A percentile compares a stretch with the other conserved stretches of the same genome.
Evolutionary conservation across 306 rosid species (phyloP).

Genomic region (Casuarina cunninghamiana): DNA sequence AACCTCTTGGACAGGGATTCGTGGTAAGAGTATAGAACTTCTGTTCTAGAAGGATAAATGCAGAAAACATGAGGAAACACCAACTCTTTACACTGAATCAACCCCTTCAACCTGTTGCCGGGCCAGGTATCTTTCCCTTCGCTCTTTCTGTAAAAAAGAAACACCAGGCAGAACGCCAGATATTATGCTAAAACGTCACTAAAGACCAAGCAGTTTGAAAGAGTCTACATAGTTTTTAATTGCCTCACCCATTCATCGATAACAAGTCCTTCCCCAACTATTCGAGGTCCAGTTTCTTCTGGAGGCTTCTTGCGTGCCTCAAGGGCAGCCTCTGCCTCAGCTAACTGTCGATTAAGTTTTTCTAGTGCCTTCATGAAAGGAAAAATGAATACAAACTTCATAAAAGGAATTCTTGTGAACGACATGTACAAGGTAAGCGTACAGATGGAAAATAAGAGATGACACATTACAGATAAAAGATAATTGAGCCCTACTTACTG

Average conservation of each 20-base stretch:
- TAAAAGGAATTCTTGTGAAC: no score
- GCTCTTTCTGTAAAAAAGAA: conserved; percentile 69
- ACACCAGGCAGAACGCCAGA: conserved; percentile 9
- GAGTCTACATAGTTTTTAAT: conserved; percentile 2
- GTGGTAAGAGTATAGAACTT: conserved; percentile 29
- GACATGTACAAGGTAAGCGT: not conserved
- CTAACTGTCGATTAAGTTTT: conserved; percentile 75
- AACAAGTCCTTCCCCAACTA: conserved; percentile 86
- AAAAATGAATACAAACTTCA: conserved; percentile 6
- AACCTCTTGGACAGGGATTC: conserved; percentile 32
- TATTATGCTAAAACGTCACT: conserved; percentile 4
- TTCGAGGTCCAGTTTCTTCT: conserved; percentile 70
- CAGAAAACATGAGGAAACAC: conserved; percentile 17
- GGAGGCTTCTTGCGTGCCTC: conserved; percentile 79
- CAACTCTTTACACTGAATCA: conserved; percentile 55
- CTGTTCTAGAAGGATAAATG: conserved; percentile 21
- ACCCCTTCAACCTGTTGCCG: conserved; percentile 86
- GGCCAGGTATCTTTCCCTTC: conserved; percentile 93
- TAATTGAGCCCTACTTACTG: conserved; percentile 51
- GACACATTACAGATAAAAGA: not conserved
- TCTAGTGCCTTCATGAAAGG: conserved; percentile 64
- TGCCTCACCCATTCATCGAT: conserved; percentile 95
- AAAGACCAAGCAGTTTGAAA: conserved; percentile 3
- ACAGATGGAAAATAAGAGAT: not conserved
- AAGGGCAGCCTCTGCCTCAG: conserved; percentile 84